Evolutionary conservation across 2,329 filamentous ascomycete species (phyloP).

Genomic region (Colletotrichum viniferum): DNA sequence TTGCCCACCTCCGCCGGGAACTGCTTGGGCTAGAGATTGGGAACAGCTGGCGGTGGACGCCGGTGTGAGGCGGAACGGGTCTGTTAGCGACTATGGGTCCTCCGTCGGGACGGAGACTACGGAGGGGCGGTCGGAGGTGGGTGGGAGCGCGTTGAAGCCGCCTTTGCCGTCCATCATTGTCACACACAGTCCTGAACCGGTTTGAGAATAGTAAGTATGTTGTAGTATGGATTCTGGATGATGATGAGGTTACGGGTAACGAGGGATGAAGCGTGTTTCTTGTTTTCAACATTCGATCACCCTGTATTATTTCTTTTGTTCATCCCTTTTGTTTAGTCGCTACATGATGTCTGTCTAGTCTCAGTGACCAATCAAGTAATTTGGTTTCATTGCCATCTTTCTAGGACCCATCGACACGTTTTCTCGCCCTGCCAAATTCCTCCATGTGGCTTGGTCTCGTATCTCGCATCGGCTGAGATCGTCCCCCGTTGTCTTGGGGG

Average conservation of each 20-base stretch:
- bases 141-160: not conserved
- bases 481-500: not conserved
- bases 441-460: not conserved
- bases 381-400: not conserved
- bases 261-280: not conserved
- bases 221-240: not conserved
- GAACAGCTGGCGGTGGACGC: conserved; percentile 21
- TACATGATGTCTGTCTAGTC: not conserved
- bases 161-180: conserved; percentile 20
- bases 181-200: conserved; percentile 8
- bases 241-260: not conserved
- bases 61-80: conserved; percentile 16
- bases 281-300: not conserved
- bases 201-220: not conserved
- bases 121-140: not conserved
- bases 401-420: not conserved
- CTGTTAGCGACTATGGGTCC: conserved; percentile 14
- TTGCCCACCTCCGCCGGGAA: conserved; percentile 20
- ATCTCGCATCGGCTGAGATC: not conserved
- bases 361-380: not conserved
- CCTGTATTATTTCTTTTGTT: not conserved
- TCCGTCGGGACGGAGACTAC: not conserved
- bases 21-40: conserved; percentile 23
- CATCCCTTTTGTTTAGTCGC: not conserved
- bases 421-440: not conserved